These are phyloP conservation scores for Metschnikowia borealis DNA, from an alignment of 805 yeast genomes.

Conservation along the genomic window DNA sequence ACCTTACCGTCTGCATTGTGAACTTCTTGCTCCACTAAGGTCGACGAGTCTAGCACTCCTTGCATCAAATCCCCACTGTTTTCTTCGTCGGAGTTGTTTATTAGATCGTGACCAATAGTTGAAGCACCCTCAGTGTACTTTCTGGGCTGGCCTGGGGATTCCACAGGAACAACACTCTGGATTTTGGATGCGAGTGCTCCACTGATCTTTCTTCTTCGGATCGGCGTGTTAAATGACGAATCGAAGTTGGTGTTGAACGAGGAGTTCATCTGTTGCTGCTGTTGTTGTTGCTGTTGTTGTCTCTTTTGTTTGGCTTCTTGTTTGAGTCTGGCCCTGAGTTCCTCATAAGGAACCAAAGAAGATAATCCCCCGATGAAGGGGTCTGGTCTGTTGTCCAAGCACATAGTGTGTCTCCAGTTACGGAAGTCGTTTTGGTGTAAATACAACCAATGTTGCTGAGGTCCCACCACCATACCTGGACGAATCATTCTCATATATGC, in stretches of 20 bases:
- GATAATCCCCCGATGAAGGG: slow-evolving; percentile 63
- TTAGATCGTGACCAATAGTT: slow-evolving; percentile 33
- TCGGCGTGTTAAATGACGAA: slow-evolving; percentile 66
- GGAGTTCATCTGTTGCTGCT: slow-evolving; percentile 25
- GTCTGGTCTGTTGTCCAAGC: slow-evolving; percentile 63
- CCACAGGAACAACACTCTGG: slow-evolving; percentile 79
- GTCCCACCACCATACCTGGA: slow-evolving; percentile 99
- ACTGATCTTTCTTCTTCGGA: slow-evolving; percentile 60
- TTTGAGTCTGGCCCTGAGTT: slow-evolving; percentile 51
- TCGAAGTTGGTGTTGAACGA: slow-evolving; percentile 31
- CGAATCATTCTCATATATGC: slow-evolving; percentile 94
- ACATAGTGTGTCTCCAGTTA: slow-evolving; percentile 94
- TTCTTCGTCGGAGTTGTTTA: slow-evolving; percentile 46
- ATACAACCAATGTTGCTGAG: slow-evolving; percentile 98
- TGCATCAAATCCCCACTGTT: slow-evolving; percentile 20
- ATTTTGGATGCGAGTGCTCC: slow-evolving; percentile 67
- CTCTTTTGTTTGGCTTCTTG: slow-evolving; percentile 38
- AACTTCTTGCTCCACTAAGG: slow-evolving; percentile 15
- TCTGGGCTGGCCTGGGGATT: slow-evolving; percentile 97
- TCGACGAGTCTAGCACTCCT: slow-evolving; percentile 15
- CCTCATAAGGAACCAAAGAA: slow-evolving; percentile 59
- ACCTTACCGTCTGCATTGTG: slow-evolving; percentile 15
- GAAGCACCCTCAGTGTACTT: slow-evolving; percentile 46
- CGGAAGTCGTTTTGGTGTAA: slow-evolving; percentile 93
- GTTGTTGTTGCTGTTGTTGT: slow-evolving; percentile 29